Evolutionary conservation across 257 asterid species (phyloP).

Genomic region (Solanum gracilifrons): DNA sequence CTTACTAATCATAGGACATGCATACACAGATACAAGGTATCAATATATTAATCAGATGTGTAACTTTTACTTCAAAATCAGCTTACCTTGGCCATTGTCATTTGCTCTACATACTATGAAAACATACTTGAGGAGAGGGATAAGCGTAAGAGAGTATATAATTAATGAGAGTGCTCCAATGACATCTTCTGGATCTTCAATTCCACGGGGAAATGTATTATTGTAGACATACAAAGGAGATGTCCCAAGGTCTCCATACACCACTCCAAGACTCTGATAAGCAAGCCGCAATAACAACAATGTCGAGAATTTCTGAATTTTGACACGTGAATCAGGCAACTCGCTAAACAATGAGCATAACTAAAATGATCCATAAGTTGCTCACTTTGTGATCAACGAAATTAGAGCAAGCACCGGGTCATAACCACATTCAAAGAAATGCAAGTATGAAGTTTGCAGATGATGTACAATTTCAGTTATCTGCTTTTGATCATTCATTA

Average conservation of each 20-base stretch:
- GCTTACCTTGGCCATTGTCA: conserved; percentile 93
- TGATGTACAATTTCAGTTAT: neutral
- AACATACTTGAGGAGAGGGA: conserved; percentile 94
- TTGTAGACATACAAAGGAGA: conserved; percentile 95
- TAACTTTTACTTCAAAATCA: neutral
- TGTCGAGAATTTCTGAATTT: neutral
- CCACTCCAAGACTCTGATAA: conserved; percentile 74
- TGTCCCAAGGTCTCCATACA: conserved; percentile 96
- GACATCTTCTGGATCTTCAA: conserved; percentile 68
- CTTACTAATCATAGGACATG: neutral
- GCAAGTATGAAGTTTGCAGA: neutral
- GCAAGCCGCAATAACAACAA: conserved; percentile 2
- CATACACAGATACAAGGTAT: neutral
- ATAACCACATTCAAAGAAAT: neutral
- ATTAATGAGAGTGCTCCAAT: conserved; percentile 93
- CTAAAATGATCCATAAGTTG: neutral
- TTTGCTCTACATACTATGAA: conserved; percentile 93
- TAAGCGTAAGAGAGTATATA: conserved; percentile 88
- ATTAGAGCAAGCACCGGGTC: neutral
- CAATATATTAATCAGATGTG: neutral
- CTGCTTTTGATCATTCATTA: neutral
- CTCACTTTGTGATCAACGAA: neutral
- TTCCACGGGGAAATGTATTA: conserved; percentile 81
- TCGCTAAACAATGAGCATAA: neutral
- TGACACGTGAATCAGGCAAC: neutral